Percentiles rank a stretch among this genome's conserved stretches.
These are phyloP conservation scores for Annona cherimola DNA, from an alignment of 164 flowering plant species.

Conservation along the genomic window DNA sequence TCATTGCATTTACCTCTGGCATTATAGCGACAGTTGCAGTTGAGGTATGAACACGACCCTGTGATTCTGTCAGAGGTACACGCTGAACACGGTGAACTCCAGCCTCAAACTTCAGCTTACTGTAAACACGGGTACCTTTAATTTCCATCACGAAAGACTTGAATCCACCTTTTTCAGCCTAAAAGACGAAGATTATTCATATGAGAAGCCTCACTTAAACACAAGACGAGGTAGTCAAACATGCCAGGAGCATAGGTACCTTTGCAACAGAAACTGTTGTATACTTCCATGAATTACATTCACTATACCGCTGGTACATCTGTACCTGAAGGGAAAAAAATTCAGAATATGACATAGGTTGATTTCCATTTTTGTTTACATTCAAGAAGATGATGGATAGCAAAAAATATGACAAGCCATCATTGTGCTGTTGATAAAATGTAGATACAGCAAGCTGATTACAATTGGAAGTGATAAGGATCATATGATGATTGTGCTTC, in stretches of 20 bases:
- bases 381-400: background rate
- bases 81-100: slow-evolving; percentile 99
- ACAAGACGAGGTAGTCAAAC: background rate
- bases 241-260: slow-evolving; percentile 36
- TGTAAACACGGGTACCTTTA: slow-evolving; percentile 82
- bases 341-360: background rate
- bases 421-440: no score
- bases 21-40: slow-evolving; percentile 97
- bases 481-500: no score
- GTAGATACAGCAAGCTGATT: no score
- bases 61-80: slow-evolving; percentile 93
- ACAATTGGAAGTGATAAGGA: no score
- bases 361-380: background rate
- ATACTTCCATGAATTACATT: slow-evolving; percentile 68
- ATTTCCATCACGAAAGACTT: slow-evolving; percentile 92
- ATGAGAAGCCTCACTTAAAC: slow-evolving; percentile 8
- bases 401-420: no score
- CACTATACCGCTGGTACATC: slow-evolving; percentile 87
- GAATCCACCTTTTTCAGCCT: slow-evolving; percentile 92
- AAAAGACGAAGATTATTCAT: slow-evolving; percentile 14
- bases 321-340: slow-evolving; percentile 50
- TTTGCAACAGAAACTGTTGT: slow-evolving; percentile 68
- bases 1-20: slow-evolving; percentile 71
- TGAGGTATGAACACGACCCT: slow-evolving; percentile 99
- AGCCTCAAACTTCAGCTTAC: slow-evolving; percentile 92